Base-by-base conservation (phyloP, 2,329 filamentous ascomycete genomes). In the Diaporthe capsici region DNA sequence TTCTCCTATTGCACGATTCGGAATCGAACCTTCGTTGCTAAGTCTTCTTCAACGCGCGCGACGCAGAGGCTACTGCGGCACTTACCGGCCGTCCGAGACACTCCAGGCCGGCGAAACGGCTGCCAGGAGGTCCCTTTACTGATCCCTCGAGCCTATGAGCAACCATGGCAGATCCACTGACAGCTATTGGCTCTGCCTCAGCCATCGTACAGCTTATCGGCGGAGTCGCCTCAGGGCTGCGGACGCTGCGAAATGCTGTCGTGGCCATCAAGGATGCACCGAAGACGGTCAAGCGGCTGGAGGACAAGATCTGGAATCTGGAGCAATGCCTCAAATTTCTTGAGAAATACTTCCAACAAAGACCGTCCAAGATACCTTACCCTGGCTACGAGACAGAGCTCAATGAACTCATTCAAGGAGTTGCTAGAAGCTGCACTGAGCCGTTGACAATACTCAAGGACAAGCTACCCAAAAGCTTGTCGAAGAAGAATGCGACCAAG, bases 131-230 rank as follows among this genome's bases (percentile, higher is more conserved):
- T 7, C 25, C 2, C 15, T 22, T 13, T 10, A 44, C 31, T 39
- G 37, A 31, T n/a, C 47, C 13, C 2, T 28, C 31, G 5, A 17
- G 4, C 57, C 9, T n/a, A 55, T 72, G 31, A 53, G 34, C 15
- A 12, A 44, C 15, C 57, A 72, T 72, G 71, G 31, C 28, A 44
- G 60, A 57, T 20, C 60, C 72, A 34, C 20, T 73, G 9, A 28
- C 37, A 44, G 37, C 25, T 20, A 44, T 76, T 55, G 61, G 71
- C 6, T 15, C 37, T 42, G 55, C 37, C 4, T 65, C 71, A 20
- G 67, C 61, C 37, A 49, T 74, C 25, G n/a, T 76, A 20, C 74
- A 76, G 71, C 53, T 76, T n/a, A 25, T 72, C 5, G 74, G 71
- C 2, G 25, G 8, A 6, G 53, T 76, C 5, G 70, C 61, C 0